Base-by-base conservation (phyloP, 352 stramenopile species). In the Phytopythium ostracodes region DNA sequence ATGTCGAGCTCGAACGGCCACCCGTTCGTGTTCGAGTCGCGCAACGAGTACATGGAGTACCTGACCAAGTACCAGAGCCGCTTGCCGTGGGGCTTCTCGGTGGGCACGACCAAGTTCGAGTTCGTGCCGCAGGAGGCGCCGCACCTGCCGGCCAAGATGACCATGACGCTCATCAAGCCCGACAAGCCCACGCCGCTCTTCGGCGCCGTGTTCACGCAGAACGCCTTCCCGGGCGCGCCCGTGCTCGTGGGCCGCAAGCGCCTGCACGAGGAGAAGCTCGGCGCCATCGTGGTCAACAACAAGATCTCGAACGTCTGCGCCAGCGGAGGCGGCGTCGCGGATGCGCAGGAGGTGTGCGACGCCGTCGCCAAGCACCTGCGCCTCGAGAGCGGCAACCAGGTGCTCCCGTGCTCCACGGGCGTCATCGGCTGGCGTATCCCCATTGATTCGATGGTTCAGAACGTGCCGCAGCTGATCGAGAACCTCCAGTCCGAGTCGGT, bases 251-350 rank as follows among this genome's bases (percentile, higher is more conserved):
- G 96, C 33, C 88, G 95, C 63, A 77, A 91, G 65, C 90, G 94
- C 31, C 73, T 99, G n/a, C 64, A 77, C 40, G 87, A 96, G 33
- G 70, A 88, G 38, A 92, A 84, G 47, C 75, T 99, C 47, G 92
- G 97, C 68, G 96, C 92, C 14, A 90, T 99, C 68, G 84, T 99
- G 31, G 91, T 99, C 46, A 99, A 99, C 77, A 99, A 99, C 79
- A 99, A 99, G 80, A 98, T 99, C 62, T 99, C 96, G 31, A 99
- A 99, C 72, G 97, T 99, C 20, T 98, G 96, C 62, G 94, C 96
- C 24, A 96, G 88, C 62, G 86, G 88, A n/a, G 92, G 94, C 40
- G 91, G 96, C 58, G 82, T 97, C 35, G 84, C 84, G n/a, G 94
- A 98, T 63, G 85, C 96, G 6, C 87, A 98, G 71, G 81, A 92